Base-by-base conservation (phyloP, 2,329 filamentous ascomycete species). In the Ascochyta pisi region DNA sequence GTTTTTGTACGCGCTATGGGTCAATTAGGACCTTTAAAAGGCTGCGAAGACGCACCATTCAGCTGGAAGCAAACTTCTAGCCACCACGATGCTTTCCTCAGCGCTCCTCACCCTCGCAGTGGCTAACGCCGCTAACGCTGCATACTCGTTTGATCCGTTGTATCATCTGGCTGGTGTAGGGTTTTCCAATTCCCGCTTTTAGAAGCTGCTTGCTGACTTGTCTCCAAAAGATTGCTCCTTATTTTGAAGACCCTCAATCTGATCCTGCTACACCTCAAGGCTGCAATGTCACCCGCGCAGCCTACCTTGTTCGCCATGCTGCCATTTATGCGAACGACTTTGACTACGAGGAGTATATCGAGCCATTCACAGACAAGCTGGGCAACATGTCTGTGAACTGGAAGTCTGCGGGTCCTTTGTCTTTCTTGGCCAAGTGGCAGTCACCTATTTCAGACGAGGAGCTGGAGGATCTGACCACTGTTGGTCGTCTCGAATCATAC, bases 401-500 rank as follows among this genome's bases (percentile, higher is more conserved):
- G 86, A 76, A 77, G 58, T 79, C 78, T 54, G 79, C 86, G 0
- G 83, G 83, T 0, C 74, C 79, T 12, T 73, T 89, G 13, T 80
- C 77, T 51, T 89, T 89, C 66, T 74, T 89, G 23, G 69, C 76
- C 1, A 76, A 73, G 29, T 89, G 86, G 86, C 73, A 77, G 15
- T 76, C 83, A 0, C 86, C 86, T 5, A 77, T 87, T 39, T 81
- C 74, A 44, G 78, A 84, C 7, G 80, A 83, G 13, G 84, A 87
- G 62, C 72, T 81, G 19, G 84, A 86, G 62, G 77, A 86, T n/a
- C 69, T 89, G 41, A 89, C 86, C 12, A 79, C 83, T 15, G 81
- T 86, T 16, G 86, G 86, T n/a, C 79, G 80, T 58, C 76, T 87
- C 4, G 84, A 88, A 68, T 84, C 86, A 1, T 81, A 83, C 16